Base-by-base conservation (phyloP, 192 early-diverging fungal species). In the Coemansia sp. region DNA sequence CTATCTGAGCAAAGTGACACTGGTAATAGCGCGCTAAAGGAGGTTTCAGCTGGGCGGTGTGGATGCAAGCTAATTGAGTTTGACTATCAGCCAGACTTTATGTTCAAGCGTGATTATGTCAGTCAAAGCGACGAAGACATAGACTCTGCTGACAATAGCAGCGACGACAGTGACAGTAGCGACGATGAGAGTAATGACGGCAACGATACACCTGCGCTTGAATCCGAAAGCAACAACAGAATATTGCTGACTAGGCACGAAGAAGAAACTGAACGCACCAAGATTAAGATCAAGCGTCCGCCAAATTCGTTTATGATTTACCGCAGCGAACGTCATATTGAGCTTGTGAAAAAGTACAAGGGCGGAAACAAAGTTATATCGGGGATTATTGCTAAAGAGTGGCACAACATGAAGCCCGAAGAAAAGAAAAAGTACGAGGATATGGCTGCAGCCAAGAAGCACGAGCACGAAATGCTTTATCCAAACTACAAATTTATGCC, bases 231-330 rank as follows among this genome's bases (percentile, higher is more conserved):
- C 47, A 58, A 20, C 9, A 51, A 7, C 21, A 18, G 36, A 1
- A 17, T 7, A 6, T 5, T 48, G 17, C 15, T 17, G n/a, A 47
- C 25, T 26, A 11, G 21, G 20, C 11, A 38, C 14, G 40, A 67
- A 34, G 25, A 61, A 31, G 67, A 70, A 23, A 64, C 63, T 4
- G 76, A 79, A 54, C 60, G 64, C 14, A 73, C 66, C 11, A 61
- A 60, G 31, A 80, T 80, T 24, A 74, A 65, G 31, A 80, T 80
- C 56, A 80, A 80, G 63, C 60, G 77, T 5, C 77, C 77, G 46
- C 77, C 77, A 17, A 80, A 80, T 50, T 68, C 77, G 52, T 80
- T 80, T 60, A 80, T 80, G 65, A 67, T 80, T 18, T 80, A 74
- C 40, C 67, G 77, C 21, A 74, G 77, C 56, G 48, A 66, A 18